These are phyloP conservation scores for Podospora tetraspora DNA, from an alignment of 495 filamentous ascomycete genomes.

Conservation along the genomic window DNA sequence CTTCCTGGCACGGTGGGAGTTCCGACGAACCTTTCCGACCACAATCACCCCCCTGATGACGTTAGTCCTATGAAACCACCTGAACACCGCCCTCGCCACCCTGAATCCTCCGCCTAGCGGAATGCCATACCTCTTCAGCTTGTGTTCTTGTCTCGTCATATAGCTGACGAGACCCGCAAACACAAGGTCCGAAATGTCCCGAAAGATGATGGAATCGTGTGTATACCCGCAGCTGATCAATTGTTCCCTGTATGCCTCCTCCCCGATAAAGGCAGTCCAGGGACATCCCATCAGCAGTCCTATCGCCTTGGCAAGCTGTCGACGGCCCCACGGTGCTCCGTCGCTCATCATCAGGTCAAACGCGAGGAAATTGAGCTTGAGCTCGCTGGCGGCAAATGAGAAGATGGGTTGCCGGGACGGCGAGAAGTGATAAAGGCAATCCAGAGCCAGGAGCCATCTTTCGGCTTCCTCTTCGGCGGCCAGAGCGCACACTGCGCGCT, in stretches of 20 bases:
- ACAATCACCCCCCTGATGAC: conserved; percentile 1
- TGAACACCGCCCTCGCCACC: neutral
- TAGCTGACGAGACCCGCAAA: neutral
- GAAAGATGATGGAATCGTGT: neutral
- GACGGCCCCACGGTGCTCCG: neutral
- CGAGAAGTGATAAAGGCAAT: conserved; percentile 48
- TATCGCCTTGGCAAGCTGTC: conserved; percentile 7
- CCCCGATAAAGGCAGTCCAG: conserved; percentile 7
- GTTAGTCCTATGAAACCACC: neutral
- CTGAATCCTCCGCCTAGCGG: neutral
- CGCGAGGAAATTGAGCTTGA: conserved; percentile 42
- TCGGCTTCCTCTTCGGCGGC: neutral
- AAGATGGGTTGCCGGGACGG: conserved; percentile 43
- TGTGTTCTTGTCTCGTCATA: neutral
- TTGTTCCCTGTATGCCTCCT: conserved; percentile 9
- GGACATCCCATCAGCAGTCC: conserved; percentile 16
- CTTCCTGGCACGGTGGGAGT: neutral
- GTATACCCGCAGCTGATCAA: conserved; percentile 1
- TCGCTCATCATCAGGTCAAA: neutral
- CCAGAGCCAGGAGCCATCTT: conserved; percentile 46
- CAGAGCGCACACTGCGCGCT: neutral
- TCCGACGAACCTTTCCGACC: neutral
- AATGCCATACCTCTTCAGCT: neutral
- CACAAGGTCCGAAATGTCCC: neutral
- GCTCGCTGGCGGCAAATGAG: conserved; percentile 26